Percentiles rank a stretch among this genome's conserved stretches.
Conservation (phyloP, 202 grass and related monocot species). For the Tripidium arundinaceum region DNA sequence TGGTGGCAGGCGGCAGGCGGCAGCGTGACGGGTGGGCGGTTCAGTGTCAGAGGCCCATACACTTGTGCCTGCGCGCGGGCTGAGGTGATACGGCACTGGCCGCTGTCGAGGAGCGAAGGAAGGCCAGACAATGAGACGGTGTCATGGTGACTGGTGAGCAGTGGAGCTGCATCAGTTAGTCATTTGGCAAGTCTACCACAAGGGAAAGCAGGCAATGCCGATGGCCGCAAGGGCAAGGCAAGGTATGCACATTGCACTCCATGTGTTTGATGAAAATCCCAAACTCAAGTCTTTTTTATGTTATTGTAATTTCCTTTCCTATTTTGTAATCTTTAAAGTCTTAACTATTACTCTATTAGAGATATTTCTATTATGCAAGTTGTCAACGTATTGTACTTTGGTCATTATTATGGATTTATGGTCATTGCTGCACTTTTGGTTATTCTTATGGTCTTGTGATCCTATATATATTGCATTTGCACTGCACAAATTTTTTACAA, state of each 20-base stretch:
- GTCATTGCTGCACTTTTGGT: neutral
- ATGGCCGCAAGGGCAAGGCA: neutral
- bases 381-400: neutral
- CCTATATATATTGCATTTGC: neutral
- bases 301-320: neutral
- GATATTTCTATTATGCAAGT: neutral
- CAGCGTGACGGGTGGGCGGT: too few relatives aligned
- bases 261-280: neutral
- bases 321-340: neutral
- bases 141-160: neutral
- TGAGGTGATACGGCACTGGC: neutral
- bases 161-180: neutral
- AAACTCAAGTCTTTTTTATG: neutral
- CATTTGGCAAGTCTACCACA: neutral
- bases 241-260: neutral
- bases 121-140: neutral
- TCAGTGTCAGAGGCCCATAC: too few relatives aligned
- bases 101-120: neutral
- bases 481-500: neutral
- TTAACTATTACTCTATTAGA: neutral
- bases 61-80: too few relatives aligned
- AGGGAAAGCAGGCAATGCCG: neutral
- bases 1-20: too few relatives aligned
- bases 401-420: neutral
- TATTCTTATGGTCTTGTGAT: neutral